These are phyloP conservation scores for Debaryomyces sp. DNA, from an alignment of 1,139 yeast species.

Conservation along the genomic window DNA sequence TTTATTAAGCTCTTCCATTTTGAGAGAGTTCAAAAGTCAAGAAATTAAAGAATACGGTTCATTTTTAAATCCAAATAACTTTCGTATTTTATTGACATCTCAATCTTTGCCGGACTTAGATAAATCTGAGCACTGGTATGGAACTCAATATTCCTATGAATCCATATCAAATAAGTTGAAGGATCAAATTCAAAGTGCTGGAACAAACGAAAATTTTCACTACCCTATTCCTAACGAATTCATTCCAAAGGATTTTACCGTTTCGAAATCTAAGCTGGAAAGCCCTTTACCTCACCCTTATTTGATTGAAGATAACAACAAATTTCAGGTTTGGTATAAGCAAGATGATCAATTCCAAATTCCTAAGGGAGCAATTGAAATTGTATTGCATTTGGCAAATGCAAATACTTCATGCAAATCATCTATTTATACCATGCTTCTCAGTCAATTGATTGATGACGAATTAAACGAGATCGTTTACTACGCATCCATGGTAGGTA, in stretches of 20 bases:
- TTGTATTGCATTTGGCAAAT: conserved; percentile 68
- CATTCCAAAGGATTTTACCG: conserved; percentile 75
- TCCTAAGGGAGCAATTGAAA: conserved; percentile 77
- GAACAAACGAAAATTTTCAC: conserved; percentile 46
- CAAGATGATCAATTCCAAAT: conserved; percentile 88
- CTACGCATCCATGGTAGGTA: conserved; percentile 83
- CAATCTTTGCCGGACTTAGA: conserved; percentile 46
- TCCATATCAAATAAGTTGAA: conserved; percentile 45
- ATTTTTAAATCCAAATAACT: conserved; percentile 58
- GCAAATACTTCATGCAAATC: conserved; percentile 59
- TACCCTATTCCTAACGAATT: conserved; percentile 77
- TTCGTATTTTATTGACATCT: conserved; percentile 61
- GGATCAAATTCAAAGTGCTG: conserved; percentile 30
- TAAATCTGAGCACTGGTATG: conserved; percentile 80
- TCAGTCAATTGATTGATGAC: conserved; percentile 73
- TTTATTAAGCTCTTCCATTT: conserved; percentile 59
- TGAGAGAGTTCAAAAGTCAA: conserved; percentile 60
- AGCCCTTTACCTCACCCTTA: conserved; percentile 40
- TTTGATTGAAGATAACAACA: conserved; percentile 35
- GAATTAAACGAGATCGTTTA: conserved; percentile 76
- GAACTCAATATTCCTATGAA: conserved; percentile 69
- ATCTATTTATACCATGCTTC: conserved; percentile 60
- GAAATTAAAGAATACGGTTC: conserved; percentile 54
- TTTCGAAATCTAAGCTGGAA: conserved; percentile 44
- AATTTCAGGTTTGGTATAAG: conserved; percentile 74